phyloP scores from a whole-genome alignment of 805 yeast species.

The Diddensiella caesifluorescens region DNA sequence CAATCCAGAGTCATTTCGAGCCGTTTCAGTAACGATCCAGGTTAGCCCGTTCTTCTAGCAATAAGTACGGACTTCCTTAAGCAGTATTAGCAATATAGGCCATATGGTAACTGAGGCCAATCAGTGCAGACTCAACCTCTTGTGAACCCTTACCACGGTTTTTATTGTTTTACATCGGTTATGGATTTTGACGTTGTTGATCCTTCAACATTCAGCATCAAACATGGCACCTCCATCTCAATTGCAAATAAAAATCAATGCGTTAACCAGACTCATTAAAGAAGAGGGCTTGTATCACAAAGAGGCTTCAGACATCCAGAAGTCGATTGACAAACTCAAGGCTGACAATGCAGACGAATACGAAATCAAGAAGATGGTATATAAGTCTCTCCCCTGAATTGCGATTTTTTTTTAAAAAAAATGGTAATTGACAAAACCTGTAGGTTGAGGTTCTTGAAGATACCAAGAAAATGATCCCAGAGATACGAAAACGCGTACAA shows the following conservation, averaged over 20 bases:
- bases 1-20: too few relatives aligned
- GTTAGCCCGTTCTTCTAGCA: too few relatives aligned
- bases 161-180: neutral
- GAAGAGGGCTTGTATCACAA: slow-evolving; percentile 57
- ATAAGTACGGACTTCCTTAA: too few relatives aligned
- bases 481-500: slow-evolving; percentile 39
- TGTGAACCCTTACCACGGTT: too few relatives aligned
- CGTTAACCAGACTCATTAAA: slow-evolving; percentile 61
- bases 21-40: too few relatives aligned
- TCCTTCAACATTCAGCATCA: neutral
- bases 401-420: too few relatives aligned
- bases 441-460: slow-evolving; percentile 46
- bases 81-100: too few relatives aligned
- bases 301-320: slow-evolving; percentile 53
- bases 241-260: slow-evolving; percentile 64
- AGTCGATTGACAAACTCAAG: slow-evolving; percentile 44
- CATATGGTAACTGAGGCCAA: too few relatives aligned
- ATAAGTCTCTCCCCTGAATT: slow-evolving; percentile 2
- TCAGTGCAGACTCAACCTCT: too few relatives aligned
- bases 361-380: slow-evolving; percentile 51
- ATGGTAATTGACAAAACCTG: too few relatives aligned
- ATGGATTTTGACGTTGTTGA: neutral
- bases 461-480: slow-evolving; percentile 48
- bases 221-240: slow-evolving; percentile 52
- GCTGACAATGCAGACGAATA: slow-evolving; percentile 51